Percentiles rank a stretch among this genome's conserved stretches.
Conservation (phyloP, 73 alveolate genomes). For the Paramecium octaurelia region DNA sequence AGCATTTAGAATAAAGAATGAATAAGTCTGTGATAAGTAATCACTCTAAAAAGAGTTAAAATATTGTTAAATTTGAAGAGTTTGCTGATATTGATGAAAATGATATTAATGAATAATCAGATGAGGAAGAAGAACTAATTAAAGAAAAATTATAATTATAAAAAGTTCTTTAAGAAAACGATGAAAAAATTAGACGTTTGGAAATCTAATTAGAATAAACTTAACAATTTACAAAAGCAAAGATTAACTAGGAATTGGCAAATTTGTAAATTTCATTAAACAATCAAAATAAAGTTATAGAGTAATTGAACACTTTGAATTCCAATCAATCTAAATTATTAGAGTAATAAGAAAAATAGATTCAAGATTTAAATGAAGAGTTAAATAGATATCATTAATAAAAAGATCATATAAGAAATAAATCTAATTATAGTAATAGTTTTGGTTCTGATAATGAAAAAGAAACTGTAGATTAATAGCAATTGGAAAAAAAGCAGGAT, state of each 20-base stretch:
- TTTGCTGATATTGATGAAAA: not conserved
- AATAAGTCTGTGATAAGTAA: slow-evolving; percentile 6
- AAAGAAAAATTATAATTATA: not conserved
- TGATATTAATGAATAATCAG: not conserved
- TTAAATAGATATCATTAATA: not conserved
- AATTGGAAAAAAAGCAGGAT: not conserved
- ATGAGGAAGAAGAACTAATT: not conserved
- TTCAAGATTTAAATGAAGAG: not conserved
- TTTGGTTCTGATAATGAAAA: not conserved
- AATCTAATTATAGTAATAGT: not conserved
- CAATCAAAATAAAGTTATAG: not conserved
- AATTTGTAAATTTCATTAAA: not conserved
- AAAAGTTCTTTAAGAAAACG: not conserved
- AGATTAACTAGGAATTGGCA: not conserved
- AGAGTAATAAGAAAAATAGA: not conserved
- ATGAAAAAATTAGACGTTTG: not conserved
- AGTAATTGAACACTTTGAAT: not conserved
- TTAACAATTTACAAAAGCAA: not conserved
- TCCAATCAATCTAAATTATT: not conserved
- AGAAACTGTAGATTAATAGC: not conserved
- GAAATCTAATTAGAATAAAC: not conserved
- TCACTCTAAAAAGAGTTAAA: not conserved
- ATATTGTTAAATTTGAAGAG: not conserved
- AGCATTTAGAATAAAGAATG: not conserved
- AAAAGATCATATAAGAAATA: not conserved